Conservation (phyloP, 139 green algal genomes). For the Micractinium conductrix region DNA sequence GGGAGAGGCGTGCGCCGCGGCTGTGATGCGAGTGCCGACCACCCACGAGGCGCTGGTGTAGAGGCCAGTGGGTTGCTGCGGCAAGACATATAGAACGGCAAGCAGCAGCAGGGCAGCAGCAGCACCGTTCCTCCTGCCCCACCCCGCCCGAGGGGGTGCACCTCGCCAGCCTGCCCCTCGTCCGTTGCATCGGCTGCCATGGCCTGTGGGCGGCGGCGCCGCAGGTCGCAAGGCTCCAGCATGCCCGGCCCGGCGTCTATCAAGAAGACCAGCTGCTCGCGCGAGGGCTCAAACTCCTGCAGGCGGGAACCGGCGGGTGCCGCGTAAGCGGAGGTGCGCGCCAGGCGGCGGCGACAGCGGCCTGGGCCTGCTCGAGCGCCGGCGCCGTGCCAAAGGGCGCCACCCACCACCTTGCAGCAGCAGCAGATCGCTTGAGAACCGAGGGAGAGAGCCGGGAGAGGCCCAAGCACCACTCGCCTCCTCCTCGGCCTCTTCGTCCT, state of each 20-base stretch:
- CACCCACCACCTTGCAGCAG: too few relatives aligned
- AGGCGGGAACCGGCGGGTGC: not conserved
- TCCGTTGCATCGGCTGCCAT: not conserved
- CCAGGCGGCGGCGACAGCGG: not conserved
- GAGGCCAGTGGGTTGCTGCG: too few relatives aligned
- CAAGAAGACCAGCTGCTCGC: conserved; percentile 45
- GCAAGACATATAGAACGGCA: too few relatives aligned
- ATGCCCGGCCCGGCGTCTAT: conserved; percentile 45
- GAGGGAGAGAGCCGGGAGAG: too few relatives aligned
- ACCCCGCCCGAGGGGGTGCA: not conserved
- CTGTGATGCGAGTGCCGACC: too few relatives aligned
- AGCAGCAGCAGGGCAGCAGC: too few relatives aligned
- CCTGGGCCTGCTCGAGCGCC: too few relatives aligned
- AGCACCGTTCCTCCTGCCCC: too few relatives aligned
- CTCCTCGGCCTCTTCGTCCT: conserved; percentile 1
- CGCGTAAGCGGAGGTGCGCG: not conserved
- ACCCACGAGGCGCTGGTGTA: too few relatives aligned
- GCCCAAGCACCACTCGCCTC: not conserved
- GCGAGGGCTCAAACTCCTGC: conserved; percentile 19
- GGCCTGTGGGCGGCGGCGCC: not conserved
- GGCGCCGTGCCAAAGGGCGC: too few relatives aligned
- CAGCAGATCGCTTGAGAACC: not conserved
- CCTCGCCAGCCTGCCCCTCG: not conserved
- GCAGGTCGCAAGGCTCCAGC: conserved; percentile 19
- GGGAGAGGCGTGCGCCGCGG: too few relatives aligned